These are phyloP conservation scores for Aciculosporium take DNA, from an alignment of 2,329 filamentous ascomycete genomes.

Conservation along the genomic window DNA sequence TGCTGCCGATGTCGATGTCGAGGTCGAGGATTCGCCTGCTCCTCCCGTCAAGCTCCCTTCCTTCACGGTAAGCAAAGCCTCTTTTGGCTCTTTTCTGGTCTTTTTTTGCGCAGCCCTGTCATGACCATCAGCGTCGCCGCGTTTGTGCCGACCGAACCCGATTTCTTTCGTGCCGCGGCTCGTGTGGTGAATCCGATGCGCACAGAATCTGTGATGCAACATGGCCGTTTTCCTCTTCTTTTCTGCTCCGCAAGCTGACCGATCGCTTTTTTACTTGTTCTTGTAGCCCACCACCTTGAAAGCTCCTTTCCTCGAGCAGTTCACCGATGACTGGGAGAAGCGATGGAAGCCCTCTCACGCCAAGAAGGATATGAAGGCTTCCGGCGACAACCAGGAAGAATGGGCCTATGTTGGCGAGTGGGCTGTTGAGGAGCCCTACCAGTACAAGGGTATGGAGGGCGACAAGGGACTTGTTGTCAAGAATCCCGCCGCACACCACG, in stretches of 20 bases:
- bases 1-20: slow-evolving; percentile 55
- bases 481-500: slow-evolving; percentile 94
- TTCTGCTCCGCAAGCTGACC: slow-evolving; percentile 10
- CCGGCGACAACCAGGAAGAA: slow-evolving; percentile 44
- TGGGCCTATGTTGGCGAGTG: slow-evolving; percentile 42
- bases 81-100: neutral
- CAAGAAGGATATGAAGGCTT: slow-evolving; percentile 74
- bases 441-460: slow-evolving; percentile 83
- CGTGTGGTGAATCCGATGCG: neutral
- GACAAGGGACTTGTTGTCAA: slow-evolving; percentile 97
- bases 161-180: too few relatives aligned
- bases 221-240: neutral
- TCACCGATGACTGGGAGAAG: slow-evolving; percentile 88
- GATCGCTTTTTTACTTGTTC: neutral
- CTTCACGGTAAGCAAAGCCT: slow-evolving; percentile 60
- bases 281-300: slow-evolving; percentile 71
- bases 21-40: slow-evolving; percentile 47
- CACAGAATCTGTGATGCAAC: neutral
- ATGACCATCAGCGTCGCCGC: neutral
- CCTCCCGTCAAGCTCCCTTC: slow-evolving; percentile 56
- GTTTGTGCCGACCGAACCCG: too few relatives aligned
- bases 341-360: slow-evolving; percentile 92
- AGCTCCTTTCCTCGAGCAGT: slow-evolving; percentile 94
- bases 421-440: slow-evolving; percentile 84
- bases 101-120: neutral